Percentiles rank a stretch among this genome's conserved stretches.
These are phyloP conservation scores for Penicillium sp. DNA, from an alignment of 2,329 filamentous ascomycete species.

Conservation along the genomic window DNA sequence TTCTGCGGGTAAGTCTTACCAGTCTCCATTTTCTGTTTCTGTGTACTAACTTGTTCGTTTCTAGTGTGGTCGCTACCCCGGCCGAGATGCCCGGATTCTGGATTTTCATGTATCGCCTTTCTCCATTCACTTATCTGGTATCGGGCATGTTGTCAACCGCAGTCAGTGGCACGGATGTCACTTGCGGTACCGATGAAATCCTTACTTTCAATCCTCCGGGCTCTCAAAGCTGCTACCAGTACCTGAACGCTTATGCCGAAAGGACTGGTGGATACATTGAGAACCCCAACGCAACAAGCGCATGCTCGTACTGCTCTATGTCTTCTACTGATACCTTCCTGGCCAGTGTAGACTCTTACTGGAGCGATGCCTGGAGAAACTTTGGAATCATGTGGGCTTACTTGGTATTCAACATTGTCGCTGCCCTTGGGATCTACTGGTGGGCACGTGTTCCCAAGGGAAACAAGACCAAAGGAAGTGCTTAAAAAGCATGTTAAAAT, in stretches of 20 bases:
- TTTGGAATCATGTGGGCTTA: background rate
- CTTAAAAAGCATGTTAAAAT: background rate
- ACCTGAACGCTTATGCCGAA: background rate
- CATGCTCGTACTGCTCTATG: background rate
- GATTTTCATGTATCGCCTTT: slow-evolving; percentile 78
- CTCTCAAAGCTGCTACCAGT: background rate
- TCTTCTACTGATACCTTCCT: background rate
- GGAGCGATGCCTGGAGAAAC: background rate
- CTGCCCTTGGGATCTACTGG: background rate
- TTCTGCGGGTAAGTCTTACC: slow-evolving; percentile 50
- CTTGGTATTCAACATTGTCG: slow-evolving; percentile 47
- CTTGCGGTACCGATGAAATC: background rate
- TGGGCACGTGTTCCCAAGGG: background rate
- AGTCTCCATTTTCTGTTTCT: background rate
- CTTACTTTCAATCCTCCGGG: background rate
- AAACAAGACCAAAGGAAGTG: background rate
- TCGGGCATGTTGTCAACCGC: background rate
- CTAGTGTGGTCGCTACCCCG: slow-evolving; percentile 32
- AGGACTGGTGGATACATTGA: background rate
- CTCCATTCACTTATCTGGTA: slow-evolving; percentile 71
- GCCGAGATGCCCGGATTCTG: slow-evolving; percentile 66
- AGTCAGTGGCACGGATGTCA: background rate
- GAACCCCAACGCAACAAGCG: background rate
- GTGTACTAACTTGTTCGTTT: background rate
- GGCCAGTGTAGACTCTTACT: background rate